Conservation (phyloP, 768 basidiomycete species). For the Agaricus sinodeliciosus region DNA sequence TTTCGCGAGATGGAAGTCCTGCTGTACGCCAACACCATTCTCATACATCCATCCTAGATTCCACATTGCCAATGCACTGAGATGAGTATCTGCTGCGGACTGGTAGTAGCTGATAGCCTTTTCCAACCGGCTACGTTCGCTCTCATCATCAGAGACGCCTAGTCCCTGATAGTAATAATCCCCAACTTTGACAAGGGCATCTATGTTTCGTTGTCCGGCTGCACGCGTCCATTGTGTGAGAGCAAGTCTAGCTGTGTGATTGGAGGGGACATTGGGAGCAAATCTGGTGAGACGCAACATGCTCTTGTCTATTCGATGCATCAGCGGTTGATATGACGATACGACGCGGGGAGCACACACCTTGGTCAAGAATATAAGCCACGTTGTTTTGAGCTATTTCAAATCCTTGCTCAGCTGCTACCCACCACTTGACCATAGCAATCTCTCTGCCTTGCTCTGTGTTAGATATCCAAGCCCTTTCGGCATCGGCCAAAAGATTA, state of each 20-base stretch:
- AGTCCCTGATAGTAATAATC: slow-evolving; percentile 95
- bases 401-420: slow-evolving; percentile 87
- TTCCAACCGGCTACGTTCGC: slow-evolving; percentile 59
- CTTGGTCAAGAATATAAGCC: slow-evolving; percentile 88
- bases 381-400: slow-evolving; percentile 95
- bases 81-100: slow-evolving; percentile 86
- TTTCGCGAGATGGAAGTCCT: slow-evolving; percentile 96
- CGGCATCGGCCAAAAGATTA: slow-evolving; percentile 76
- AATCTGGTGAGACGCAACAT: slow-evolving; percentile 62
- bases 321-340: neutral
- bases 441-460: slow-evolving; percentile 68
- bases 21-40: slow-evolving; percentile 86
- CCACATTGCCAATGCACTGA: slow-evolving; percentile 96
- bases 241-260: slow-evolving; percentile 76
- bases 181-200: slow-evolving; percentile 95
- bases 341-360: slow-evolving; percentile 30
- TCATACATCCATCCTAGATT: slow-evolving; percentile 99
- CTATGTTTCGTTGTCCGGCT: slow-evolving; percentile 90
- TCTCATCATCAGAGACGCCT: slow-evolving; percentile 64
- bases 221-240: slow-evolving; percentile 94
- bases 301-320: slow-evolving; percentile 49
- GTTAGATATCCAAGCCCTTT: slow-evolving; percentile 63
- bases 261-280: slow-evolving; percentile 66
- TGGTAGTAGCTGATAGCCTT: slow-evolving; percentile 94
- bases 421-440: slow-evolving; percentile 92